phyloP scores from a whole-genome alignment of 768 basidiomycete species.

The Dacryopinax primogenitus region DNA sequence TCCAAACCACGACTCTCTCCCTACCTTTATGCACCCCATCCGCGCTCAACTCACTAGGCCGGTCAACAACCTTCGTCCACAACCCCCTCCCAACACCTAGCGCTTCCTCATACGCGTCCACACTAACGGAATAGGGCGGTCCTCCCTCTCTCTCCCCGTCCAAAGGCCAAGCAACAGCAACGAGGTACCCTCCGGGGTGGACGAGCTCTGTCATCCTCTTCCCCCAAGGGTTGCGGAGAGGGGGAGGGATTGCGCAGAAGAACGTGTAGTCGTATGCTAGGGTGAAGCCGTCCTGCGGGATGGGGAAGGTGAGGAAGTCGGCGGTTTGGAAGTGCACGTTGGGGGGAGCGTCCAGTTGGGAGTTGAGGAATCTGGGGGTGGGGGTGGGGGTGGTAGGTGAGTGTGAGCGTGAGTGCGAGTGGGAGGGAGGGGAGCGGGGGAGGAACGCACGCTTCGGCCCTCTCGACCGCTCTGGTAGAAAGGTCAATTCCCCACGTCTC shows the following conservation, averaged over 20 bases:
- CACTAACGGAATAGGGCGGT: constrained; percentile 50
- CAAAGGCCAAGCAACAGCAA: constrained; percentile 49
- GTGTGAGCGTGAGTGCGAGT: constrained; percentile 3
- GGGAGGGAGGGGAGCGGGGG: neutral
- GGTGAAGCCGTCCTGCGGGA: constrained; percentile 33
- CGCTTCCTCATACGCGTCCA: constrained; percentile 42
- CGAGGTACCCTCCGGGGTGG: constrained; percentile 49
- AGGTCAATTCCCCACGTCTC: constrained; percentile 45
- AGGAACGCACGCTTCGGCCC: constrained; percentile 32
- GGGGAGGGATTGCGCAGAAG: constrained; percentile 58
- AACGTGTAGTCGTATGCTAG: constrained; percentile 64
- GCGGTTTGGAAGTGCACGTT: constrained; percentile 31
- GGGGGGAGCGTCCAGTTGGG: constrained; percentile 18
- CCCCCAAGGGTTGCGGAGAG: constrained; percentile 43
- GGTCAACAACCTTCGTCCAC: constrained; percentile 45
- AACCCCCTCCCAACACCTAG: constrained; percentile 28
- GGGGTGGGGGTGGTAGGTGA: constrained; percentile 8
- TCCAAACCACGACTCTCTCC: constrained; percentile 47
- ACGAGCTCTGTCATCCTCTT: constrained; percentile 41
- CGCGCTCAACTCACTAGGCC: constrained; percentile 35
- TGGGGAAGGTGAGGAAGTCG: constrained; percentile 45
- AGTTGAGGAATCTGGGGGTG: constrained; percentile 18
- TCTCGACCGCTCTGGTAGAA: constrained; percentile 40
- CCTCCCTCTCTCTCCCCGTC: constrained; percentile 35
- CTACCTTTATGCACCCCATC: constrained; percentile 32